Percentiles rank a stretch among this genome's conserved stretches.
Conservation (phyloP, 1,284 basidiomycete genomes). For the Ganoderma meredithae region DNA sequence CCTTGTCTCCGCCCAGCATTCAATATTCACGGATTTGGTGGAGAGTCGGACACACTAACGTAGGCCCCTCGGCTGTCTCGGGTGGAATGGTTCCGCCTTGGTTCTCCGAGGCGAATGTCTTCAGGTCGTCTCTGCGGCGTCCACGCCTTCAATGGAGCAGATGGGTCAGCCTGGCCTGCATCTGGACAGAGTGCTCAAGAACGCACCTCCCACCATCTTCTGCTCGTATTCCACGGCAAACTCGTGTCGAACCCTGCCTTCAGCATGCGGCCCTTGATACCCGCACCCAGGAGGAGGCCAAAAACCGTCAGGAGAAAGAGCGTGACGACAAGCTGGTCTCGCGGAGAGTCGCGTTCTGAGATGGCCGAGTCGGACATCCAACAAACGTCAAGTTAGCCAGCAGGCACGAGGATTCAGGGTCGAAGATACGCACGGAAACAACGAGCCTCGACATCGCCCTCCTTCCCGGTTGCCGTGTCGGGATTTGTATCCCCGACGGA, state of each 20-base stretch:
- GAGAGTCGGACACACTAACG: slow-evolving; percentile 43
- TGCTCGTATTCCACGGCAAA: slow-evolving; percentile 65
- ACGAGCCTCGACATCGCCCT: slow-evolving; percentile 93
- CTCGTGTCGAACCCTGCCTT: slow-evolving; percentile 75
- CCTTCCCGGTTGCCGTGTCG: slow-evolving; percentile 94
- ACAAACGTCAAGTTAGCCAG: slow-evolving; percentile 16
- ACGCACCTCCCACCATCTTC: slow-evolving; percentile 81
- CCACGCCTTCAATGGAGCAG: slow-evolving; percentile 55
- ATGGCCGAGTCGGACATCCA: slow-evolving; percentile 12
- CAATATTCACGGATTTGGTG: slow-evolving; percentile 26
- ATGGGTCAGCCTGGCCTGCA: slow-evolving; percentile 13
- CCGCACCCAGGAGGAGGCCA: slow-evolving; percentile 83
- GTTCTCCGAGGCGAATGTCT: slow-evolving; percentile 56
- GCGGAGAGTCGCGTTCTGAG: slow-evolving; percentile 84
- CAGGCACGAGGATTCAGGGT: slow-evolving; percentile 30
- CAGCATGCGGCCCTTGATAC: slow-evolving; percentile 81
- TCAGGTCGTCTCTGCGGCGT: slow-evolving; percentile 61
- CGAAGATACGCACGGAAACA: slow-evolving; percentile 84
- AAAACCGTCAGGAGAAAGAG: slow-evolving; percentile 88
- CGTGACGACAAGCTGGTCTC: slow-evolving; percentile 91
- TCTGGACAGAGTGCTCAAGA: slow-evolving; percentile 5
- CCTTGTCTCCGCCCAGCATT: background rate
- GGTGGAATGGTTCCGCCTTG: slow-evolving; percentile 30
- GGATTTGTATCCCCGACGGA: slow-evolving; percentile 86
- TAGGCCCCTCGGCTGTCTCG: slow-evolving; percentile 50